phyloP scores from a whole-genome alignment of 2,329 filamentous ascomycete genomes.

The Microsporum audouinii region DNA sequence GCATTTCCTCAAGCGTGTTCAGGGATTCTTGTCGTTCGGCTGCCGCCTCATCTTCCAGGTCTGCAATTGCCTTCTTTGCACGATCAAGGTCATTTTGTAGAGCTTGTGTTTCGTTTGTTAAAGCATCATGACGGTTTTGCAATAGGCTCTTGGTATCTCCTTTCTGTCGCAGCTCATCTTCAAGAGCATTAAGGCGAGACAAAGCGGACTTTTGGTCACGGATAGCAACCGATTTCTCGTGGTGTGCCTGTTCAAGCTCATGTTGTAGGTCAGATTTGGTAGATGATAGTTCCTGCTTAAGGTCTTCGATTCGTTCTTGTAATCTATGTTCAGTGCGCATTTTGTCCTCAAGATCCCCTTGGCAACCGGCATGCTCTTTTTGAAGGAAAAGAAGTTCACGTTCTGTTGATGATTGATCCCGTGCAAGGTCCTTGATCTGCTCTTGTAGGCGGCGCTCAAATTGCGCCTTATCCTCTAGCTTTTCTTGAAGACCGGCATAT shows the following conservation, averaged over 20 bases:
- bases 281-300: constrained; percentile 29
- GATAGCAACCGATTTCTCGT: constrained; percentile 37
- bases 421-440: constrained; percentile 31
- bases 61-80: constrained; percentile 33
- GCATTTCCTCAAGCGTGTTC: constrained; percentile 51
- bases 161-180: constrained; percentile 49
- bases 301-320: constrained; percentile 30
- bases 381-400: constrained; percentile 48
- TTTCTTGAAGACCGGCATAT: constrained; percentile 32
- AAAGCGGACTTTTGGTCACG: constrained; percentile 32
- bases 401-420: constrained; percentile 43
- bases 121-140: constrained; percentile 55
- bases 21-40: constrained; percentile 47
- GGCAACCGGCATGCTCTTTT: constrained; percentile 35
- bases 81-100: constrained; percentile 53
- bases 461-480: constrained; percentile 35
- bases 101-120: constrained; percentile 54
- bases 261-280: constrained; percentile 32
- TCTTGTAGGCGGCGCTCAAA: constrained; percentile 30
- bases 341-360: constrained; percentile 36
- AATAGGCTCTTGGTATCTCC: constrained; percentile 56
- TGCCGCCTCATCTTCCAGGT: constrained; percentile 40
- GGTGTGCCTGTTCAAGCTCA: constrained; percentile 33
- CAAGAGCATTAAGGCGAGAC: constrained; percentile 43
- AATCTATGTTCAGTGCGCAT: constrained; percentile 30